Percentiles rank a stretch among this genome's conserved stretches.
phyloP scores from a whole-genome alignment of 2,329 filamentous ascomycete species.

The Dichotomopilus funicola region DNA sequence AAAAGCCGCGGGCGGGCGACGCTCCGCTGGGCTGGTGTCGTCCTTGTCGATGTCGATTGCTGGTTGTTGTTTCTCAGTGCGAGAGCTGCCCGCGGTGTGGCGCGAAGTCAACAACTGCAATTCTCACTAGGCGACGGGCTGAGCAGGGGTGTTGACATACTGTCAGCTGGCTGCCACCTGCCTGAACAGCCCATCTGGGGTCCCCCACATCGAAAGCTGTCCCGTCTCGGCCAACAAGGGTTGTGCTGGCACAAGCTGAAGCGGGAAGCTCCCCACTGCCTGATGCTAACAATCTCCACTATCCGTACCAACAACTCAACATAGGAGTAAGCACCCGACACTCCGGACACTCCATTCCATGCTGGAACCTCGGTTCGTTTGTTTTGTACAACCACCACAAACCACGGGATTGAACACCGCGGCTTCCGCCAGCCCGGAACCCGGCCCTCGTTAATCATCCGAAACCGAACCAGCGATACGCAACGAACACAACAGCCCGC shows the following conservation, averaged over 20 bases:
- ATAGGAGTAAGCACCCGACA: no score
- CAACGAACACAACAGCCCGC: not conserved
- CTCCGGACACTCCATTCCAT: no score
- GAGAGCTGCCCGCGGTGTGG: conserved; percentile 4
- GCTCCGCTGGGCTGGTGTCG: not conserved
- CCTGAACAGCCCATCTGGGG: not conserved
- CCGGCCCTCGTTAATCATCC: not conserved
- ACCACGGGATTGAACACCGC: not conserved
- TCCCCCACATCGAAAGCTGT: not conserved
- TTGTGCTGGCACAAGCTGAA: not conserved
- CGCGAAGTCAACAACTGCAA: conserved; percentile 21
- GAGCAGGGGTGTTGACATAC: not conserved
- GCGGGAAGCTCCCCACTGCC: not conserved
- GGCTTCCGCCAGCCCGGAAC: not conserved
- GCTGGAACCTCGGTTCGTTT: no score
- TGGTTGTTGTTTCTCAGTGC: not conserved
- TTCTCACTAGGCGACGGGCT: conserved; percentile 10
- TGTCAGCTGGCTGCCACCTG: not conserved
- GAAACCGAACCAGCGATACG: not conserved
- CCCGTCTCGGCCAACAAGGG: not conserved
- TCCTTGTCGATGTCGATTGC: conserved; percentile 2
- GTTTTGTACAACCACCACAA: no score
- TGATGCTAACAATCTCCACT: not conserved
- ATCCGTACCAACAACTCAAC: not conserved
- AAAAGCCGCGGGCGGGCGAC: conserved; percentile 18